Evolutionary conservation across 2,329 filamentous ascomycete species (phyloP), one percentile per base, ranked within the genome.

Genomic region (Diaporthe australafricana): DNA sequence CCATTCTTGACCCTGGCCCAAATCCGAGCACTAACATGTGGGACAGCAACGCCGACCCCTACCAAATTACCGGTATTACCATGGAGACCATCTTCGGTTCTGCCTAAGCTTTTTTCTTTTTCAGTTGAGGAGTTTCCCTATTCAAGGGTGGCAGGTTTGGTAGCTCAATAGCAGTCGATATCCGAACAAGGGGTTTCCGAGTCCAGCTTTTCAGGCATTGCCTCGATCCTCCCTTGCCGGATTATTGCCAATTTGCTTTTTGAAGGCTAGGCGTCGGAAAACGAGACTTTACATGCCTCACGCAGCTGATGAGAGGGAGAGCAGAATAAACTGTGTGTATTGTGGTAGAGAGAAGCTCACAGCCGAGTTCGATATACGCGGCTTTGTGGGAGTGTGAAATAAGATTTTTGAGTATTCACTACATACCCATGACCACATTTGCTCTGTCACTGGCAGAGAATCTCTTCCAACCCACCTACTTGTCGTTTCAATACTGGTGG

Each of bases 1-100:
- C 92, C 92, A 71, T 95, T 95, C 70, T 96, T 93, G 78, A 95
- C 94, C 84, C 93, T 93, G 73, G 95, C 95, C 85, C 92, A 93
- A 86, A 84, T 83, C 9, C 4, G 62, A 91, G 14, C 9, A 57
- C 35, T 69, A 56, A 56, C 27, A 17, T 30, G 52, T 45, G 9
- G 42, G 25, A n/a, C n/a, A 56, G 52, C 40, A 97, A 96, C 83
- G 94, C 91, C 75, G 93, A 95, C 83, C 94, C 94, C 73, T 96
- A 97, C 86, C 93, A 94, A 84, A 86, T 90, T 72, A 94, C 93
- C 74, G 93, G 91, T 83, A 93, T 94, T 79, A 91, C 95, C 74
- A 92, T 94, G 82, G 92, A 94, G 84, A 94, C 92, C 53, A 83
- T 84, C 75, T 84, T 83, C 72, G 83, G 83, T 75, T 80, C 77